Conservation (phyloP, 257 asterid species). For the Coffea eugenioides region DNA sequence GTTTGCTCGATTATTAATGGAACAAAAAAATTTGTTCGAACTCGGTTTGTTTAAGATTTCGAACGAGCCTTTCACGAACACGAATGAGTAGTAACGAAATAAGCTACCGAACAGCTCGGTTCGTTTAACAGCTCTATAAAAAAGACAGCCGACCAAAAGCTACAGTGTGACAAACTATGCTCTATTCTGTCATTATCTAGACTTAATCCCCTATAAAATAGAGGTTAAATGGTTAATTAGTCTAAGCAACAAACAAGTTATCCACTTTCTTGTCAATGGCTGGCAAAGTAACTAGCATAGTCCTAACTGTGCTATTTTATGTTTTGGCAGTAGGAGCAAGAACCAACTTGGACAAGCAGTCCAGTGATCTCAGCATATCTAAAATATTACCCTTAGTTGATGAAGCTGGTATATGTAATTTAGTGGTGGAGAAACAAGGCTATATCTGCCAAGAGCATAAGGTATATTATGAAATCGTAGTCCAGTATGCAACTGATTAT, state of each 20-base stretch:
- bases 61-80: too few species aligned
- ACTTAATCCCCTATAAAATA: neutral
- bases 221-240: neutral
- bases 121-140: too few species aligned
- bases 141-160: neutral
- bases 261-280: neutral
- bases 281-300: neutral
- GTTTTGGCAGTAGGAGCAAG: conserved; percentile 3
- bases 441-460: conserved; percentile 67
- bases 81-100: too few species aligned
- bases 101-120: too few species aligned
- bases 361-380: neutral
- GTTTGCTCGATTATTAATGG: too few species aligned
- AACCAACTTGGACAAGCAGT: neutral
- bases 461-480: conserved; percentile 23
- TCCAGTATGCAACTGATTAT: too few species aligned
- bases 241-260: neutral
- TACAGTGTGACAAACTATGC: neutral
- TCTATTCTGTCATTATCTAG: neutral
- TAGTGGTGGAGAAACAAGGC: conserved; percentile 49
- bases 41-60: too few species aligned
- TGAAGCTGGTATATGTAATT: conserved; percentile 50
- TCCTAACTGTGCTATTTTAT: neutral
- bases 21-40: too few species aligned
- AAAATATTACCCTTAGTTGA: neutral